phyloP scores from a whole-genome alignment of 805 yeast genomes.

The Suhomyces sp. region DNA sequence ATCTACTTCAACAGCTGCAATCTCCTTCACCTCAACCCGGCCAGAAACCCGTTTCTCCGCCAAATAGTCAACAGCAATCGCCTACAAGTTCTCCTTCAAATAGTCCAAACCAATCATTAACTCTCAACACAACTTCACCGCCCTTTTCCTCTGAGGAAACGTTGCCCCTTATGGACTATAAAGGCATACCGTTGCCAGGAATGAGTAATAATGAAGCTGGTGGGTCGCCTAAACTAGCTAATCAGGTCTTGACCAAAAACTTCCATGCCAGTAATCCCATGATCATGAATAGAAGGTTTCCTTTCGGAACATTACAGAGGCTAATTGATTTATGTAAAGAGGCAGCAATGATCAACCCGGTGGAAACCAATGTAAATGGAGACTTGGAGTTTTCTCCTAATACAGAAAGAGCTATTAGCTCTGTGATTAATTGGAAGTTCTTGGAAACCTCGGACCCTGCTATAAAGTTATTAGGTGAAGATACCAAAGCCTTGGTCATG shows the following conservation, averaged over 20 bases:
- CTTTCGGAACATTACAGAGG: conserved; percentile 57
- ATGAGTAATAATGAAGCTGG: conserved; percentile 7
- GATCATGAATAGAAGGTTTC: conserved; percentile 50
- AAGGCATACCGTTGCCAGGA: conserved; percentile 51
- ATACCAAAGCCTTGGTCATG: conserved; percentile 58
- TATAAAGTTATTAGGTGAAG: conserved; percentile 57
- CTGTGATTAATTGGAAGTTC: conserved; percentile 39
- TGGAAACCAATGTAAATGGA: conserved; percentile 36
- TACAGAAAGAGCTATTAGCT: conserved; percentile 54
- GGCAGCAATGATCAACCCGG: conserved; percentile 67
- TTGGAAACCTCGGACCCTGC: conserved; percentile 65
- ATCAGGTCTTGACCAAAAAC: conserved; percentile 15
- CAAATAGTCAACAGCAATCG: conserved; percentile 19
- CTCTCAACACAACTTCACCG: conserved; percentile 2
- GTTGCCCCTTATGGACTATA: conserved; percentile 45
- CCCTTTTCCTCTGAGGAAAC: conserved; percentile 1
- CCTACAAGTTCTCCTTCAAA: conserved; percentile 14
- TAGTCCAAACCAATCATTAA: conserved; percentile 1
- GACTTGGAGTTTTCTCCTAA: conserved; percentile 51
- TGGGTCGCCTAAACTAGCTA: conserved; percentile 18
- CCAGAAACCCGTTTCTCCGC: conserved; percentile 18
- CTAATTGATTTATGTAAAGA: conserved; percentile 68
- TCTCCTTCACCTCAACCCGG: conserved; percentile 10
- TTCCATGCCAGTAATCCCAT: conserved; percentile 33
- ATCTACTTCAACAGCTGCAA: conserved; percentile 24